Base-by-base conservation (phyloP, 257 asterid genomes). In the Ballota nigra region DNA sequence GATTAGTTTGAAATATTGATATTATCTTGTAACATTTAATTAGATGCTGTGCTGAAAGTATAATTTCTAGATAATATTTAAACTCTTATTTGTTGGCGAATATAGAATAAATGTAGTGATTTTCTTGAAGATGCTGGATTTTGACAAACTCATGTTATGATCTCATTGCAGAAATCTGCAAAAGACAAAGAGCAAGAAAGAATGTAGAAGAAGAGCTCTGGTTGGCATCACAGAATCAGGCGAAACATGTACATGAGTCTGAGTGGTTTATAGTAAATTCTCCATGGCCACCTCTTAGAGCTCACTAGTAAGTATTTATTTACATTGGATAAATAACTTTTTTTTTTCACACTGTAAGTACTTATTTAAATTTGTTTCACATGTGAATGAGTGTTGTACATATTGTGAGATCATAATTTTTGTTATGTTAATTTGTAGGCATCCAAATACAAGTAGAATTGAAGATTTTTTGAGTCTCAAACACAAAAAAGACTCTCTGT, bases 191-290 rank as follows among this genome's bases (percentile, higher is more conserved):
- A 81, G 77, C 68, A 80, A 76, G 82, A 84, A 78, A 69, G 80
- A 75, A 64, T 10, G 64, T 47, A 69, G 68, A 74, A 80, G 70
- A 72, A 84, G 80, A 73, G 89, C 69, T 78, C 88, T 92, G 22
- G 79, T 89, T 66, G 86, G 97, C 73, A 70, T 86, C 41, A 64
- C 52, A 47, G 82, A 82, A 68, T 77, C 93, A 28, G 89, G 93
- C 13, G 87, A 79, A 70, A 83, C 87, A n/a, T 78, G 57, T 73
- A 77, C 78, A 6, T 8, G 93, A 84, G 59, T 79, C 82, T 41
- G 75, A 79, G 66, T 95, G 99, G 99, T 80, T 83, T 28, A 45
- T 95, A 56, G 81, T 82, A 49, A 84, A 86, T 78, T 83, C 97
- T 29, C 84, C 77, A 23, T 95, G 99, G 96, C n/a, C n/a, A n/a